Evolutionary conservation across 1,284 basidiomycete species (phyloP).

Genomic region (Ceratobasidium sp.): DNA sequence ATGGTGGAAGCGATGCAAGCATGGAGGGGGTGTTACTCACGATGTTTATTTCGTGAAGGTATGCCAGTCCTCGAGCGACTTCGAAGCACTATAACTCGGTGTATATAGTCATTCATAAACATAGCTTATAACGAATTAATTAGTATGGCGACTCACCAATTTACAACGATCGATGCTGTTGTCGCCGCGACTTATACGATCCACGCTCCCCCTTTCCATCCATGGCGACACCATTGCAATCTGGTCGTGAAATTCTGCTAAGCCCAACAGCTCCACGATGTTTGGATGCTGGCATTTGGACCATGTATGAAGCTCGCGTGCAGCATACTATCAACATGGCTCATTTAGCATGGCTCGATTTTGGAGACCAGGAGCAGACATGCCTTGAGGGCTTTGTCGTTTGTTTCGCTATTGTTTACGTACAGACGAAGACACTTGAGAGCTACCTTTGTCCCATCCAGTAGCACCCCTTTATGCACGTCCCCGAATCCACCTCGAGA

Average conservation of each 20-base stretch:
- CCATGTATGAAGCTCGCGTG: conserved; percentile 7
- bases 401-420: background rate
- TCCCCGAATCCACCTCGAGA: background rate
- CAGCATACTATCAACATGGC: background rate
- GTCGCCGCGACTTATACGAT: background rate
- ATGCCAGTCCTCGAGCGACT: background rate
- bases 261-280: background rate
- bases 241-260: background rate
- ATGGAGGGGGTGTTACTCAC: conserved; percentile 8
- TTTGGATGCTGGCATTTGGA: conserved; percentile 12
- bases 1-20: too few relatives aligned
- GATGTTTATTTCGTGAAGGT: background rate
- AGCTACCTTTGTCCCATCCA: background rate
- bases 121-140: too few relatives aligned
- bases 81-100: background rate
- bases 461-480: background rate
- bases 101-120: too few relatives aligned
- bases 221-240: too few relatives aligned
- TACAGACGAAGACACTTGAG: background rate
- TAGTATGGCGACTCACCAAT: background rate
- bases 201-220: background rate
- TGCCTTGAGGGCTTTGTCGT: background rate
- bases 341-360: background rate
- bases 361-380: background rate
- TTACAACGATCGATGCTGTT: background rate